Conservation (phyloP, 140 eudicot species). For the Eryngium alpinum region DNA sequence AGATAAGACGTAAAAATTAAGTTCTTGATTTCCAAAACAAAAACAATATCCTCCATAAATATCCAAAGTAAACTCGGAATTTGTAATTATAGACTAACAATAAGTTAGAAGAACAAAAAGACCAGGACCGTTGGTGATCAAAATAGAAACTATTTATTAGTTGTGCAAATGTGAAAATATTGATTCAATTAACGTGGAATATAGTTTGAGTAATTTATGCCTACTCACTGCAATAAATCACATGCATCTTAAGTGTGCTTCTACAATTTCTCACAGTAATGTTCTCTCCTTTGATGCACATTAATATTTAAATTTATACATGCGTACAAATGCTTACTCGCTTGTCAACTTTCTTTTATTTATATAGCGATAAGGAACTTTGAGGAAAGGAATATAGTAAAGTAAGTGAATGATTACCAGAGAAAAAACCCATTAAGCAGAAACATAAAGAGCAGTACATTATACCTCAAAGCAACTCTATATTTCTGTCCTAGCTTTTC, state of each 20-base stretch:
- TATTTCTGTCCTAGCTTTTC: slow-evolving; percentile 75
- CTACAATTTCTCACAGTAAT: not conserved
- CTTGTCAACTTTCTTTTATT: not conserved
- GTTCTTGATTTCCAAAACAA: not conserved
- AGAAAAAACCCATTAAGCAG: not conserved
- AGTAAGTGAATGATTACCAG: not conserved
- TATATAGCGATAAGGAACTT: not conserved
- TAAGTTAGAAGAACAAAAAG: no score
- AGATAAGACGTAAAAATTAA: not conserved
- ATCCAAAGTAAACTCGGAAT: not conserved
- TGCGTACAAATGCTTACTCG: not conserved
- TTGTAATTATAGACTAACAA: no score
- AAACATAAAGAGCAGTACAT: not conserved
- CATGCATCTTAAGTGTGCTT: not conserved
- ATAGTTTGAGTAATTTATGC: not conserved
- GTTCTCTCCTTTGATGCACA: not conserved
- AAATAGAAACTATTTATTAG: no score
- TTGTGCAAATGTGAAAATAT: no score
- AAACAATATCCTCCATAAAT: not conserved
- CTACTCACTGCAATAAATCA: not conserved
- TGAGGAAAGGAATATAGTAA: not conserved
- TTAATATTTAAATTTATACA: not conserved
- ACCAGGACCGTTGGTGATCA: no score
- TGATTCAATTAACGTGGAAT: no score
- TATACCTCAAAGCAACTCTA: slow-evolving; percentile 86